Evolutionary conservation across 1,284 basidiomycete genomes (phyloP), one percentile per base, ranked within the genome.

Genomic region (Leccinum subrobustum): DNA sequence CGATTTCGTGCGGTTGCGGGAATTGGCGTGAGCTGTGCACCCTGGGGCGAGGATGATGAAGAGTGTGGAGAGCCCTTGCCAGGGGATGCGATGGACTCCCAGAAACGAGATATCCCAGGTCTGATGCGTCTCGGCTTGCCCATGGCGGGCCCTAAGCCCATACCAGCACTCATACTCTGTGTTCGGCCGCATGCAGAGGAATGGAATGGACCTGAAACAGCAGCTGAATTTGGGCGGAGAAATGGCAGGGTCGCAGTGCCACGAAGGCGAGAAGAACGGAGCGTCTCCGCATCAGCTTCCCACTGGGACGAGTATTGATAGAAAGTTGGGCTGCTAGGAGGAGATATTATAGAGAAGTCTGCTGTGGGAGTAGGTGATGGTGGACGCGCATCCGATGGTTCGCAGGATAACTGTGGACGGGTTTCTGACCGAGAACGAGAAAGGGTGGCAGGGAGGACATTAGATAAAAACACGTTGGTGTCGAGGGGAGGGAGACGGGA

Each of bases 301-400:
- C 29, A 44, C 57, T 62, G 64, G 58, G 69, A 63, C 47, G 60
- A 23, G 53, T 73, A 75, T 56, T 70, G 67, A 54, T 72, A 58
- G 27, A 70, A 73, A 0, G 73, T 67, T 18, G 74, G 71, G 50
- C 70, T 76, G 61, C 66, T 76, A 16, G 73, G 78, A 12, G 72
- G 73, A n/a, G 76, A 78, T 56, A 83, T 77, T 60, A 83, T 75
- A 25, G 81, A 83, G 60, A 79, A 83, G 61, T 79, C 77, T 16
- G 78, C 69, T 54, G 78, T 81, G 54, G 71, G 78, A 1, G 78
- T 68, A 39, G 79, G 82, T 25, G 79, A 81, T 16, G 78, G 71
- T 4, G 79, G 80, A 54, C 80, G 77, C 23, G 23, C 55, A 35
- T 59, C 60, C 7, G 29, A 16, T 18, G 60, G 35, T 33, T 58